Percentiles rank a stretch among this genome's conserved stretches.
Evolutionary conservation across 306 rosid species (phyloP).

Genomic region (Rosa multiflora): DNA sequence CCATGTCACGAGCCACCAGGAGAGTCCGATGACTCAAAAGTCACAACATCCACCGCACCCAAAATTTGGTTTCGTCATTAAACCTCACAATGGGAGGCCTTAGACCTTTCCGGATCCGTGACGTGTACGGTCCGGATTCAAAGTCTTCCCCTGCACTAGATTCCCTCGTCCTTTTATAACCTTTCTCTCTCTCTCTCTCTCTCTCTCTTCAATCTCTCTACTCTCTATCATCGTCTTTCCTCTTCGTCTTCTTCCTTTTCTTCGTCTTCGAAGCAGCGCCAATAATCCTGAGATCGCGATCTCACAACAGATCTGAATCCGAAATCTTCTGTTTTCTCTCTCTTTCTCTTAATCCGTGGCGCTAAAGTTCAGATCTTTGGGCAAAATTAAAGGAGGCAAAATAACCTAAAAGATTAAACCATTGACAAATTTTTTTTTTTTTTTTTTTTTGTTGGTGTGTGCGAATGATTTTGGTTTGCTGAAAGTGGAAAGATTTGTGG

Average conservation of each 20-base stretch:
- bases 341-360: neutral
- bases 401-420: slow-evolving; percentile 25
- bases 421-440: neutral
- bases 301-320: slow-evolving; percentile 23
- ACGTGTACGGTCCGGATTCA: slow-evolving; percentile 79
- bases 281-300: slow-evolving; percentile 4
- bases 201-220: neutral
- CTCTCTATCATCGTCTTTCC: neutral
- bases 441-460: neutral
- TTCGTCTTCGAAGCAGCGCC: neutral
- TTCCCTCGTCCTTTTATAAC: slow-evolving; percentile 20
- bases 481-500: slow-evolving; percentile 5
- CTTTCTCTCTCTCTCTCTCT: too few species aligned
- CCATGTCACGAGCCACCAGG: neutral
- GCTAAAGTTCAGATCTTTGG: slow-evolving; percentile 26
- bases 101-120: slow-evolving; percentile 1
- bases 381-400: slow-evolving; percentile 15
- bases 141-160: slow-evolving; percentile 25
- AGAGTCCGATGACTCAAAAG: neutral
- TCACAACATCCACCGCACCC: neutral
- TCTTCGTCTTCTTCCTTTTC: too few species aligned
- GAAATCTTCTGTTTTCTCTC: neutral
- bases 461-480: neutral
- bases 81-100: too few species aligned
- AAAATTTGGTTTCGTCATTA: too few species aligned